Base-by-base conservation (phyloP, 2,329 filamentous ascomycete species). In the Fusarium chuoi region DNA sequence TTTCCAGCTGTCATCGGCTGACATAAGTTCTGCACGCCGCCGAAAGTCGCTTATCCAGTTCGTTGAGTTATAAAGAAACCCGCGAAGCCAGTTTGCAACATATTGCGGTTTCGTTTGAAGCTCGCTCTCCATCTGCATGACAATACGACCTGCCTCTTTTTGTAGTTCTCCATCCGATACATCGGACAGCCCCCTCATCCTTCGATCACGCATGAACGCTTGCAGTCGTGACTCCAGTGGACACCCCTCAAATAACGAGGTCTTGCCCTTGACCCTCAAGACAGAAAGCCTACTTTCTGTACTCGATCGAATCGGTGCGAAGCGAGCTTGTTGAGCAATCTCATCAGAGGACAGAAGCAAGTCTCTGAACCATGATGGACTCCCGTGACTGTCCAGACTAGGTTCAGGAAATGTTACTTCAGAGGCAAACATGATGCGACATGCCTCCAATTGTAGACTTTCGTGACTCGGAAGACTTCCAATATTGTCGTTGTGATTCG, bases 381-480 rank as follows among this genome's bases (percentile, higher is more conserved):
- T 52, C 8, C 67, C 55, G 22, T 41, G 42, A 4, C 48, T 56
- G n/a, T 60, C 71, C n/a, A 65, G 48, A 11, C 51, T 59, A 20
- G 49, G 22, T 15, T 69, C 65, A 1, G 70, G 71, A 13, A 63
- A 70, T 9, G 58, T 60, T 12, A 70, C 67, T 28, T 78, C 76
- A 1, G 76, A 76, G 2, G 76, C 74, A 45, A 77, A 67, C 9
- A 77, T 64, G 11, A 77, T 75, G 7, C 72, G 68, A 4, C 72
- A 74, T 6, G 72, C 72, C 51, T 74, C 72, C 7, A 74, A 33
- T 10, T 74, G 72, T 14, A 74, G n/a, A 3, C 46, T 44, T 14
- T 15, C 48, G 11, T 75, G 68, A 18, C 67, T 73, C 12, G 72
- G 67, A 26, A 76, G 30, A 22, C 51, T 62, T 7, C 72, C 65